These are phyloP conservation scores for Aspergillus sp. DNA, from an alignment of 2,329 filamentous ascomycete species.

Conservation along the genomic window DNA sequence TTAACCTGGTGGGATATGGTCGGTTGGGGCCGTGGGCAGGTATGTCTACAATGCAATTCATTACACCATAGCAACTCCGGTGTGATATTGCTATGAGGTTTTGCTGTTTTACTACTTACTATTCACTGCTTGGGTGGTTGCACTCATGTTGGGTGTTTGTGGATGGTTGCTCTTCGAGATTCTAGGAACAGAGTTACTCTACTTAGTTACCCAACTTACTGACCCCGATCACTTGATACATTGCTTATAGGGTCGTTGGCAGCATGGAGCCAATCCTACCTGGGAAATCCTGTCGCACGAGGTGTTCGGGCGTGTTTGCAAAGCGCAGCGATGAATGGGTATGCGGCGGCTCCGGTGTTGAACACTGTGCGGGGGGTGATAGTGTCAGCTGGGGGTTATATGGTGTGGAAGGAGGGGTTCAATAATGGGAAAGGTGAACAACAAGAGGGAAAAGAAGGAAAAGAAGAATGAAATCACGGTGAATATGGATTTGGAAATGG, in stretches of 20 bases:
- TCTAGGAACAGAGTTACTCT: too few relatives aligned
- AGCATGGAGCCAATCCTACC: neutral
- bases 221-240: too few relatives aligned
- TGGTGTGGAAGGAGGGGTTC: neutral
- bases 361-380: neutral
- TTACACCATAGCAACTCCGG: neutral
- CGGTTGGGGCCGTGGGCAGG: neutral
- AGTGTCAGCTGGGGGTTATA: neutral
- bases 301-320: neutral
- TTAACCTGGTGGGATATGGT: neutral
- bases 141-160: too few relatives aligned
- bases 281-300: neutral
- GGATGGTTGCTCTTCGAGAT: neutral
- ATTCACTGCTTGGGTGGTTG: too few relatives aligned
- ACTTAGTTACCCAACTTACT: too few relatives aligned
- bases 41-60: neutral
- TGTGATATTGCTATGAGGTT: too few relatives aligned
- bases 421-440: neutral
- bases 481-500: too few relatives aligned
- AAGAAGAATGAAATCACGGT: neutral
- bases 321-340: slow-evolving; percentile 9
- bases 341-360: neutral
- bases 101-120: too few relatives aligned
- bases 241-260: neutral
- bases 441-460: neutral